Base-by-base conservation (phyloP, 768 basidiomycete genomes). In the Boletus speciosus region DNA sequence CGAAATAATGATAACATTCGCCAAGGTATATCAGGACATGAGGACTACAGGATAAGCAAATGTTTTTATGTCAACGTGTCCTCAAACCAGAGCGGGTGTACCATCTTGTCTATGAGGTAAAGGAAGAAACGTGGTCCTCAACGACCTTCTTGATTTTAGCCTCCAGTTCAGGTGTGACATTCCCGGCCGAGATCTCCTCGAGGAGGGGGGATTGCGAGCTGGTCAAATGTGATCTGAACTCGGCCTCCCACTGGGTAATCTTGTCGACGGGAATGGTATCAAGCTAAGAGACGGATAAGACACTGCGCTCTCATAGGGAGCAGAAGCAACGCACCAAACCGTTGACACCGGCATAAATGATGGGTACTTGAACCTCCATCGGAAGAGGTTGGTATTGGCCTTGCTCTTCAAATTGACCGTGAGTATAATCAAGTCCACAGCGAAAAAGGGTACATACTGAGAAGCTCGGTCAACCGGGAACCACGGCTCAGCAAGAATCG, bases 301-400 rank as follows among this genome's bases (percentile, higher is more conserved):
- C 8, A 43, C 23, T 15, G 25, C 29, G n/a, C 39, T 19, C 21
- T n/a, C 1, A n/a, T 12, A 1, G 14, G 29, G 53, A 11, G 38
- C 2, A 15, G 32, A 27, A 37, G 19, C 12, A 5, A 81, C 88
- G 63, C 71, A 89, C 87, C 60, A 97, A 85, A 92, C 97, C 97
- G 77, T 98, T 95, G 66, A 99, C 97, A 85, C 96, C 96, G 62
- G 96, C 97, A 73, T 96, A 98, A 79, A 98, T 94, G 73, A 98
- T 92, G 62, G 96, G 96, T 59, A 97, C 96, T 81, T 97, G 95
- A 60, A 98, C 77, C 78, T 98, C 96, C 74, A 90, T 95, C 39
- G 94, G 75, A 67, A 98, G 76, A 51, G 93, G 92, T 73, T 95
- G 89, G 77, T 98, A 98, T 80, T 98, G 96, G 60, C 93, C 94